Conservation (phyloP, 2,329 filamentous ascomycete species). For the Diaporthe sp. region DNA sequence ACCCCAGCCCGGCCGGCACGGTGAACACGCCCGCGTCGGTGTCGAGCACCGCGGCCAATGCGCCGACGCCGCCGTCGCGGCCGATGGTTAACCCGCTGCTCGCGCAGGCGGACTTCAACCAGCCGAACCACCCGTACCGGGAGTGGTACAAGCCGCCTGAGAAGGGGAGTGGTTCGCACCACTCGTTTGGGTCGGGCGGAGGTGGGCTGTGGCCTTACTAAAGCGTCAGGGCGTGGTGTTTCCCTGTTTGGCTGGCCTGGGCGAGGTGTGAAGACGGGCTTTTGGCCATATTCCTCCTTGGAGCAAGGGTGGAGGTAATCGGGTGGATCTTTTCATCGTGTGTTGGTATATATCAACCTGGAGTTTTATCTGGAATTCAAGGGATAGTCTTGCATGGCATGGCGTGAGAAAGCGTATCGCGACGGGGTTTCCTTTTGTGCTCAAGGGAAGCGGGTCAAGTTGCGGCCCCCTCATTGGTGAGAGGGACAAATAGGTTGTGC, state of each 20-base stretch:
- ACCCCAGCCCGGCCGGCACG: conserved; percentile 37
- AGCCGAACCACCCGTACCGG: conserved; percentile 85
- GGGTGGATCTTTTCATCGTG: neutral
- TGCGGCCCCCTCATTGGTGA: conserved; percentile 20
- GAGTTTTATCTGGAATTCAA: neutral
- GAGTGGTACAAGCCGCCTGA: conserved; percentile 83
- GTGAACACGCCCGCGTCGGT: conserved; percentile 36
- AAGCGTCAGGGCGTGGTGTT: neutral
- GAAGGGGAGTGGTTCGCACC: conserved; percentile 43
- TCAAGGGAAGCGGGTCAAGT: conserved; percentile 11
- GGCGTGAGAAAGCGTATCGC: conserved; percentile 1
- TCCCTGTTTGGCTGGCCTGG: neutral
- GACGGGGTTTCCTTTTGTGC: neutral
- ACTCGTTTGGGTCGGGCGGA: conserved; percentile 32
- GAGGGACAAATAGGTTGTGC: conserved; percentile 14
- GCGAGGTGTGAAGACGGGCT: neutral
- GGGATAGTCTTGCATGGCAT: neutral
- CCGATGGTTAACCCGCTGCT: conserved; percentile 77
- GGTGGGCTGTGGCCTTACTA: conserved; percentile 37
- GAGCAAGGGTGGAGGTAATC: neutral
- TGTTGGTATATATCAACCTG: neutral
- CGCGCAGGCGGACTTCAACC: conserved; percentile 78
- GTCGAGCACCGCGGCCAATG: conserved; percentile 39
- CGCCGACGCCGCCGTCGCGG: conserved; percentile 48
- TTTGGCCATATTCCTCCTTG: neutral